Conservation (phyloP, 129 eudicot species). For the Escallonia rubra region DNA sequence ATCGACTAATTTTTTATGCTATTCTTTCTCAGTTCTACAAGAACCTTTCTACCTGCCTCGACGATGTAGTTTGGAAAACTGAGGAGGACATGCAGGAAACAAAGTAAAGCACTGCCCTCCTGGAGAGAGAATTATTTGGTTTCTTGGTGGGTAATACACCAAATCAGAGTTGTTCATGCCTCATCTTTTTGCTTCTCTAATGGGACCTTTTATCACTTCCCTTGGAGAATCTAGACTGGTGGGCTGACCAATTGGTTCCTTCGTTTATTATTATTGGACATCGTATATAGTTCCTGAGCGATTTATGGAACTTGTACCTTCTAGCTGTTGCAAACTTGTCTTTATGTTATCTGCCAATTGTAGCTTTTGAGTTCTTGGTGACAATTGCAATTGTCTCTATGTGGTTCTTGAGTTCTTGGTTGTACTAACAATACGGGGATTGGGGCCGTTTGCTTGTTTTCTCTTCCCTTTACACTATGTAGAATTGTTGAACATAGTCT, state of each 20-base stretch:
- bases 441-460: too few species aligned
- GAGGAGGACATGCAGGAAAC: conserved; percentile 77
- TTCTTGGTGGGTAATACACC: neutral
- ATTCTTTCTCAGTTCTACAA: conserved; percentile 65
- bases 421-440: too few species aligned
- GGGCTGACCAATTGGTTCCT: conserved; percentile 14
- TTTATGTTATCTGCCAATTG: too few species aligned
- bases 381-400: too few species aligned
- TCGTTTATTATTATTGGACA: neutral
- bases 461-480: too few species aligned
- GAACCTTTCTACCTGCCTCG: conserved; percentile 73
- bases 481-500: too few species aligned
- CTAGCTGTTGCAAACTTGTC: too few species aligned
- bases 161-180: neutral
- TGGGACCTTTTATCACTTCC: conserved; percentile 12
- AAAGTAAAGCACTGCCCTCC: conserved; percentile 13
- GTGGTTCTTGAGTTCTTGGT: too few species aligned
- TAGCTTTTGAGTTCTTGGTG: too few species aligned
- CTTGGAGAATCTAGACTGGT: conserved; percentile 2
- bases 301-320: conserved; percentile 6
- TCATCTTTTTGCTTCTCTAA: neutral
- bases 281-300: neutral
- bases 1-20: neutral
- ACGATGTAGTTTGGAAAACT: conserved; percentile 93
- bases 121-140: conserved; percentile 4